A percentile compares a stretch with the other conserved stretches of the same genome.
Conservation (phyloP, 805 yeast genomes). For the Kazachstania bromeliacearum region DNA sequence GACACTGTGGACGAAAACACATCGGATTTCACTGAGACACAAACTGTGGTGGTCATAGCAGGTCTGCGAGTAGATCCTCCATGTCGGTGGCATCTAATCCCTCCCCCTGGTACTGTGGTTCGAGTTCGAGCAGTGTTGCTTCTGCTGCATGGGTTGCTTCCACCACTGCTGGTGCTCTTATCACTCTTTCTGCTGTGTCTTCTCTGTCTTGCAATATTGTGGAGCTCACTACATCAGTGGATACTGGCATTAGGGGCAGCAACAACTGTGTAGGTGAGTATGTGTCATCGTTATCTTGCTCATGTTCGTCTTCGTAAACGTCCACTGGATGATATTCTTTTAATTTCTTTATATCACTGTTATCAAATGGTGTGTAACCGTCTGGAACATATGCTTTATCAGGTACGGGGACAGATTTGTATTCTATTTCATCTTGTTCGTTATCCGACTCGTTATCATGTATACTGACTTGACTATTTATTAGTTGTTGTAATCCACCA, state of each 20-base stretch:
- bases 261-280: not conserved
- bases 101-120: slow-evolving; percentile 18
- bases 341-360: slow-evolving; percentile 25
- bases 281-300: not conserved
- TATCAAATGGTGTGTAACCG: slow-evolving; percentile 34
- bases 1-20: too few relatives aligned
- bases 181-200: not conserved
- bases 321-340: slow-evolving; percentile 5
- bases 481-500: slow-evolving; percentile 1
- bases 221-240: not conserved
- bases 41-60: not conserved
- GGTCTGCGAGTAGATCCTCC: slow-evolving; percentile 13
- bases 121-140: too few relatives aligned
- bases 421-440: slow-evolving; percentile 37
- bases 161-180: too few relatives aligned
- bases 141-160: too few relatives aligned
- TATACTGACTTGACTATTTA: too few relatives aligned
- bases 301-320: not conserved
- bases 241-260: not conserved
- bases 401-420: slow-evolving; percentile 33
- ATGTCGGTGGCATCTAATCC: slow-evolving; percentile 22
- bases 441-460: slow-evolving; percentile 7
- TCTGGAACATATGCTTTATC: slow-evolving; percentile 38
- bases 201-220: not conserved
- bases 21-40: too few relatives aligned